Evolutionary conservation across 441 rosid species (phyloP).

Genomic region (Corymbia calophylla): DNA sequence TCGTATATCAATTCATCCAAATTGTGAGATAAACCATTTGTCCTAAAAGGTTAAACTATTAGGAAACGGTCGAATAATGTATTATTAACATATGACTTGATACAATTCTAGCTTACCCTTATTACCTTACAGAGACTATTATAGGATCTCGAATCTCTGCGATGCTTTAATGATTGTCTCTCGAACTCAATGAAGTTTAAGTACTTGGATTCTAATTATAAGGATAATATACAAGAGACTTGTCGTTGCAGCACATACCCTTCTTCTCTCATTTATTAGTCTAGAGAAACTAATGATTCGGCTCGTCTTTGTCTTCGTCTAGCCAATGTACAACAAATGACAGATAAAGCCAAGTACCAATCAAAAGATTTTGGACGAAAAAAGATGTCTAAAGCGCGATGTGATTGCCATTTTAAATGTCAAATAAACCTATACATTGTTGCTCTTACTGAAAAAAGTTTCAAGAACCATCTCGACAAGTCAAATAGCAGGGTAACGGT

Average conservation of each 20-base stretch:
- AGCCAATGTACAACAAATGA: background rate
- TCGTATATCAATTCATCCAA: background rate
- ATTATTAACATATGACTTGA: background rate
- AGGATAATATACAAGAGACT: background rate
- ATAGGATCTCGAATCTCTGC: background rate
- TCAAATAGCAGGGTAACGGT: background rate
- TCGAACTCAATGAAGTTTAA: background rate
- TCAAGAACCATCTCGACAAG: background rate
- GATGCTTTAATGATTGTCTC: background rate
- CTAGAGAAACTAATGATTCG: background rate
- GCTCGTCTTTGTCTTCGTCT: background rate
- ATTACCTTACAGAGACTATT: background rate
- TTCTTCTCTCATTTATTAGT: background rate
- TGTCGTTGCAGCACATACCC: background rate
- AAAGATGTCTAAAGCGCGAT: background rate
- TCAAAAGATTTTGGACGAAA: background rate
- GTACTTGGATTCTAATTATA: background rate
- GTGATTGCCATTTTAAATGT: no score
- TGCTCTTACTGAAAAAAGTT: background rate
- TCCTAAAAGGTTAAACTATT: background rate
- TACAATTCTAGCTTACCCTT: background rate
- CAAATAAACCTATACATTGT: background rate
- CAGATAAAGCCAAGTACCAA: background rate
- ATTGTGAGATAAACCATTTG: background rate
- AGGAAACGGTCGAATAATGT: background rate